Evolutionary conservation across 2,329 filamentous ascomycete species (phyloP).

Genomic region (Ramularia collo-cygni): DNA sequence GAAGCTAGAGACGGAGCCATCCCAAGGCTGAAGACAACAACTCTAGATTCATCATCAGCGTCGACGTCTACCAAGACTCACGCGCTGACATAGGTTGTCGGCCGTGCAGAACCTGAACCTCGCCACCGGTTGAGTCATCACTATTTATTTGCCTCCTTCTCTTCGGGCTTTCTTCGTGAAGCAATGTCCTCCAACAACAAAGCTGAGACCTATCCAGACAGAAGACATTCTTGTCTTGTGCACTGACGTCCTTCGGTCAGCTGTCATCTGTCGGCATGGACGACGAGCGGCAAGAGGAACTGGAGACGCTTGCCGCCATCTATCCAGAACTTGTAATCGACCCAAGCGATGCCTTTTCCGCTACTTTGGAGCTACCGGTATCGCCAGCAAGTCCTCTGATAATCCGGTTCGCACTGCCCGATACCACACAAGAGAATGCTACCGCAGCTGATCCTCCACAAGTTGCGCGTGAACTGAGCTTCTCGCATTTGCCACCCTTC

Average conservation of each 20-base stretch:
- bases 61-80: too few relatives aligned
- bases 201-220: background rate
- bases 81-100: too few relatives aligned
- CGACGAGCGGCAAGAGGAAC: slow-evolving; percentile 55
- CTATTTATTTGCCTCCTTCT: too few relatives aligned
- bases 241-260: slow-evolving; percentile 12
- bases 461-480: slow-evolving; percentile 36
- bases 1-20: too few relatives aligned
- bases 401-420: slow-evolving; percentile 23
- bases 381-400: slow-evolving; percentile 48
- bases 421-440: background rate
- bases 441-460: slow-evolving; percentile 8
- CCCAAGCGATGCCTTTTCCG: slow-evolving; percentile 39
- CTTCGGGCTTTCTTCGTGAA: too few relatives aligned
- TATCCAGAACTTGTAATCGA: slow-evolving; percentile 54
- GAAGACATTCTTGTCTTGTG: slow-evolving; percentile 25
- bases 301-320: slow-evolving; percentile 54
- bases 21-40: too few relatives aligned
- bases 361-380: slow-evolving; percentile 50
- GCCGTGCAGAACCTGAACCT: too few relatives aligned
- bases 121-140: too few relatives aligned
- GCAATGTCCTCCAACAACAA: slow-evolving; percentile 3
- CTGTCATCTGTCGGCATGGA: slow-evolving; percentile 22
- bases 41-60: too few relatives aligned
- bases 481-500: slow-evolving; percentile 53